Evolutionary conservation across 371 early-diverging fungal genomes (phyloP).

Genomic region (Mortierella sp.): DNA sequence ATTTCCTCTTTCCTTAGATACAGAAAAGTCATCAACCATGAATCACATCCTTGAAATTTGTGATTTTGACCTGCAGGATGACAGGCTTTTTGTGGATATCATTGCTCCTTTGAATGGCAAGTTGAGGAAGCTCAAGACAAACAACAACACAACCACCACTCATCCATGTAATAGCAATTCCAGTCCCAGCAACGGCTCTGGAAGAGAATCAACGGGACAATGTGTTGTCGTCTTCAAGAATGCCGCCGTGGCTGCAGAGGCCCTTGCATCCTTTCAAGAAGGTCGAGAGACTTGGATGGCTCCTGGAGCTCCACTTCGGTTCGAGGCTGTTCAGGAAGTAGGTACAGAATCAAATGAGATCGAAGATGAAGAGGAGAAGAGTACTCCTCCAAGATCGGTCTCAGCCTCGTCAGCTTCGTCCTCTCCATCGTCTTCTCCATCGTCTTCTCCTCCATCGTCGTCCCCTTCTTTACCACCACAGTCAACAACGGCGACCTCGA

Average conservation of each 20-base stretch:
- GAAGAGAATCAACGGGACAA: slow-evolving; percentile 17
- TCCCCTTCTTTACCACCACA: no score
- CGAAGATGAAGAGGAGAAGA: neutral
- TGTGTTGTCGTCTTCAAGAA: slow-evolving; percentile 47
- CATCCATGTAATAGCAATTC: no score
- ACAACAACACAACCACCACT: neutral
- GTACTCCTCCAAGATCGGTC: neutral
- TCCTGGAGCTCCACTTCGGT: slow-evolving; percentile 7
- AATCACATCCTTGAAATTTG: slow-evolving; percentile 43
- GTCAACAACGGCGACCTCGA: neutral
- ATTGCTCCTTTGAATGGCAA: slow-evolving; percentile 22
- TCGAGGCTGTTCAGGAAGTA: no score
- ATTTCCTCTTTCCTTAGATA: slow-evolving; percentile 20
- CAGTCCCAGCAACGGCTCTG: neutral
- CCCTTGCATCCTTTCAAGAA: slow-evolving; percentile 33
- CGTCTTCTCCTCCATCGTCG: no score
- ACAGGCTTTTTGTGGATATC: slow-evolving; percentile 30
- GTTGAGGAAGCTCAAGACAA: slow-evolving; percentile 20
- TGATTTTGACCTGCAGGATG: slow-evolving; percentile 36
- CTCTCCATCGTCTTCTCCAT: no score
- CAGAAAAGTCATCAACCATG: slow-evolving; percentile 28
- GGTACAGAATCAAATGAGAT: neutral
- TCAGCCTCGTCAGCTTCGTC: neutral
- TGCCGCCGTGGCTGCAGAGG: slow-evolving; percentile 37
- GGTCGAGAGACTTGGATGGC: slow-evolving; percentile 48